Evolutionary conservation across 1,284 basidiomycete genomes (phyloP).

Genomic region (Mycena citricolor): DNA sequence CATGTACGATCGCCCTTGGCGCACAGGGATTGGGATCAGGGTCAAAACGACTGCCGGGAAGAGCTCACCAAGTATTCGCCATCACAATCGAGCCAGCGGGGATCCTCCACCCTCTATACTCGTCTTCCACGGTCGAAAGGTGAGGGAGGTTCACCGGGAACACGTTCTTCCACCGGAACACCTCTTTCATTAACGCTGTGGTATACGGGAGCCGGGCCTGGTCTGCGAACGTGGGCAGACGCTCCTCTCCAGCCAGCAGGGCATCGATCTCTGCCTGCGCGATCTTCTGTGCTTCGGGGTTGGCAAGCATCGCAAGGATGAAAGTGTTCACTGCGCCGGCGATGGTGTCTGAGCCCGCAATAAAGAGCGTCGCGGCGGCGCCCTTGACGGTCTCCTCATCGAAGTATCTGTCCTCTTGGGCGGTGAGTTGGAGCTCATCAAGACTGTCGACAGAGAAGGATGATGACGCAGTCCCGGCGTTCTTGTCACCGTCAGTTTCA

Average conservation of each 20-base stretch:
- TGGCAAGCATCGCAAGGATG: conserved; percentile 38
- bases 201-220: conserved; percentile 12
- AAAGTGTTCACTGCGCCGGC: conserved; percentile 24
- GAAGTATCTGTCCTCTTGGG: neutral
- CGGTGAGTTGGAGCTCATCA: neutral
- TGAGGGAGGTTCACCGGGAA: conserved; percentile 5
- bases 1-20: conserved; percentile 27
- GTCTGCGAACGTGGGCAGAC: conserved; percentile 48
- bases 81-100: conserved; percentile 18
- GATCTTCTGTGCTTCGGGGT: conserved; percentile 39
- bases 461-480: conserved; percentile 2
- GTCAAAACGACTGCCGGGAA: neutral
- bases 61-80: conserved; percentile 18
- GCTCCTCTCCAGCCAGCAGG: conserved; percentile 36
- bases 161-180: conserved; percentile 8
- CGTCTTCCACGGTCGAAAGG: conserved; percentile 11
- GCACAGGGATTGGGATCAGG: neutral
- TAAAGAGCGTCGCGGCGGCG: conserved; percentile 2
- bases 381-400: neutral
- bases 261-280: conserved; percentile 48
- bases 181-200: conserved; percentile 10
- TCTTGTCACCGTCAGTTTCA: neutral
- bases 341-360: conserved; percentile 9
- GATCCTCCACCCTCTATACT: conserved; percentile 18
- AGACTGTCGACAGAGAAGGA: conserved; percentile 11